These are phyloP conservation scores for Thielaviopsis punctulata DNA, from an alignment of 2,329 filamentous ascomycete species.

Conservation along the genomic window DNA sequence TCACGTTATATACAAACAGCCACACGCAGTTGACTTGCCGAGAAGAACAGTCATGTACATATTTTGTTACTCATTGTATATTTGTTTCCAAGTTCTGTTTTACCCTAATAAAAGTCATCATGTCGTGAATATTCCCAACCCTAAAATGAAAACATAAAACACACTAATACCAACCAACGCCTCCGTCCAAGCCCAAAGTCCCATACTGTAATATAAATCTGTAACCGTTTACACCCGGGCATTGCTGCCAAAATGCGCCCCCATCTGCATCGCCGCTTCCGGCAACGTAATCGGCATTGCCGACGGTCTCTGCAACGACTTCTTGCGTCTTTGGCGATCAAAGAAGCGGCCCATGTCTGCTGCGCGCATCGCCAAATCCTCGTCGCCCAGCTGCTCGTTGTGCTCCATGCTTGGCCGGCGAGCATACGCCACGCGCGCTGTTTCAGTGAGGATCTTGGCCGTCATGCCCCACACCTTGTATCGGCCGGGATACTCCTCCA, in stretches of 20 bases:
- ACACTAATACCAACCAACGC: too few relatives aligned
- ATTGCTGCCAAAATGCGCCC: background rate
- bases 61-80: background rate
- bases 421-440: constrained; percentile 66
- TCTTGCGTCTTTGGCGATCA: constrained; percentile 15
- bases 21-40: too few relatives aligned
- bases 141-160: background rate
- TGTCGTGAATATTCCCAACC: background rate
- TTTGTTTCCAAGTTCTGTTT: background rate
- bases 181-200: background rate
- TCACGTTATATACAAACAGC: too few relatives aligned
- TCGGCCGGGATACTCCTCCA: constrained; percentile 28
- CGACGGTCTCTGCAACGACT: background rate
- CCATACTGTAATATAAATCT: background rate
- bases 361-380: constrained; percentile 30
- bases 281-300: background rate
- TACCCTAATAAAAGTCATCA: background rate
- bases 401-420: constrained; percentile 73
- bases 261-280: background rate
- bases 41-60: too few relatives aligned
- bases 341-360: constrained; percentile 28
- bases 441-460: constrained; percentile 74
- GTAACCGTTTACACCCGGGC: background rate
- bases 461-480: constrained; percentile 96
- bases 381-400: constrained; percentile 35